Percentiles rank a stretch among this genome's conserved stretches.
These are phyloP conservation scores for Camelina laxa DNA, from an alignment of 345 rosid species.

Conservation along the genomic window DNA sequence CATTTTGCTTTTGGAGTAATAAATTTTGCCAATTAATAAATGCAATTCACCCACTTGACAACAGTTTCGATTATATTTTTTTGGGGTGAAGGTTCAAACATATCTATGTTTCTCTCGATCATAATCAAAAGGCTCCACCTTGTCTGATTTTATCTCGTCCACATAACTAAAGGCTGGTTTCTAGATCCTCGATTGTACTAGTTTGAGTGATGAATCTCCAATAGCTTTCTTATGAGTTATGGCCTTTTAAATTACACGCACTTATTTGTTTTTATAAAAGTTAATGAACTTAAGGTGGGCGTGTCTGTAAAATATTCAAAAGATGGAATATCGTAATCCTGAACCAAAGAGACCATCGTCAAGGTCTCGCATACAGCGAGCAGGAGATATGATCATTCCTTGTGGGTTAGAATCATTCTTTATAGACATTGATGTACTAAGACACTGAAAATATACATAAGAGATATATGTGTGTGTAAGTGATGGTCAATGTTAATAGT, in stretches of 20 bases:
- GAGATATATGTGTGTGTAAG: conserved; percentile 11
- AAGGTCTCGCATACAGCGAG: conserved; percentile 29
- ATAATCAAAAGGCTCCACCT: conserved; percentile 38
- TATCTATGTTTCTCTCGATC: conserved; percentile 39
- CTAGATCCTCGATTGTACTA: conserved; percentile 9
- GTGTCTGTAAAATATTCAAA: conserved; percentile 6
- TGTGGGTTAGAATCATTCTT: conserved; percentile 28
- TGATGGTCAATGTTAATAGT: not conserved
- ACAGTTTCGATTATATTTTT: not conserved
- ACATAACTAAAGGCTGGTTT: conserved; percentile 31
- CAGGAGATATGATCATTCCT: conserved; percentile 20
- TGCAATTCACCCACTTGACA: conserved; percentile 39
- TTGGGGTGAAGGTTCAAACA: conserved; percentile 27
- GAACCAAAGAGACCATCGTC: conserved; percentile 35
- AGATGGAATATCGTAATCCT: conserved; percentile 10
- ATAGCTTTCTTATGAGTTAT: not conserved
- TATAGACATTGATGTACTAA: conserved; percentile 20
- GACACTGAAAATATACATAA: conserved; percentile 5
- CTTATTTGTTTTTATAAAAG: no score
- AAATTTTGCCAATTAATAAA: conserved; percentile 32
- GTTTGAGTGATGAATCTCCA: conserved; percentile 1
- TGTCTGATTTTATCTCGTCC: conserved; percentile 29
- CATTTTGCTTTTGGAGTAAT: conserved; percentile 28
- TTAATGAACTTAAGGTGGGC: no score
- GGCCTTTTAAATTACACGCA: not conserved